A percentile compares a stretch with the other conserved stretches of the same genome.
Evolutionary conservation across 306 rosid species (phyloP).

Genomic region (apple (Malus domestica)): ASM211411v1 NC_041801.1:2578001-2578500

Average conservation of each 20-base stretch:
- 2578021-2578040: slow-evolving; percentile 90
- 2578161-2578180: slow-evolving; percentile 65
- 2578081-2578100: not conserved
- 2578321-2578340: slow-evolving; percentile 8
- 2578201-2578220: slow-evolving; percentile 99
- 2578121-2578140: not conserved
- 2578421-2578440: slow-evolving; percentile 82
- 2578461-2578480: slow-evolving; percentile 56
- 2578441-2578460: slow-evolving; percentile 70
- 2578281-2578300: slow-evolving; percentile 89
- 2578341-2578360: not conserved
- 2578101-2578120: not conserved
- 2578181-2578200: slow-evolving; percentile 92
- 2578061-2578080: slow-evolving; percentile 44
- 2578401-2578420: slow-evolving; percentile 90
- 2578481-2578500: slow-evolving; percentile 53
- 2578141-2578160: slow-evolving; percentile 24
- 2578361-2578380: slow-evolving; percentile 7
- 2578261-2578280: slow-evolving; percentile 92
- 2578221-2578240: slow-evolving; percentile 77
- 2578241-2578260: slow-evolving; percentile 83
- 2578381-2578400: slow-evolving; percentile 71
- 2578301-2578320: not conserved
- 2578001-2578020: slow-evolving; percentile 99
- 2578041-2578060: slow-evolving; percentile 92